These are phyloP conservation scores for Tetradesmus obliquus DNA, from an alignment of 139 green algal species.

Conservation along the genomic window DNA sequence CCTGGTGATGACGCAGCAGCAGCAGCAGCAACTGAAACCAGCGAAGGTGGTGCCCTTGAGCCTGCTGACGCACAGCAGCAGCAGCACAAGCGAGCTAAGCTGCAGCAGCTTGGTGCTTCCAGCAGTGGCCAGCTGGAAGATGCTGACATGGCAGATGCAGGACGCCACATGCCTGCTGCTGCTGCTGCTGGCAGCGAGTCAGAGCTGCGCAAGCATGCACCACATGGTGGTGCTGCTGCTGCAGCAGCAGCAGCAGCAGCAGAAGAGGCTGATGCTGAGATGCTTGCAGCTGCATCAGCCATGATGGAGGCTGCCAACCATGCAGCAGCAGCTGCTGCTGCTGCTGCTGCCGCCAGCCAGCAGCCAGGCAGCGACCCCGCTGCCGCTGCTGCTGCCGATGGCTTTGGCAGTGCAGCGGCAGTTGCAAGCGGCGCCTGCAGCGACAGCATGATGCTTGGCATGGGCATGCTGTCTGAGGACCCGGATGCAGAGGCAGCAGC, in stretches of 20 bases:
- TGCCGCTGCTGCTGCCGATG: neutral
- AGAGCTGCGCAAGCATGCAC: neutral
- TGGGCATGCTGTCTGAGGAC: neutral
- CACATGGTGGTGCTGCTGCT: neutral
- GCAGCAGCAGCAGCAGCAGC: neutral
- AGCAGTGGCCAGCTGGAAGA: neutral
- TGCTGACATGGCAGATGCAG: neutral
- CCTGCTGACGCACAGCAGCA: neutral
- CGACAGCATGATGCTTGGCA: neutral
- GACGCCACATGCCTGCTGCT: neutral
- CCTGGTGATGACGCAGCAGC: neutral
- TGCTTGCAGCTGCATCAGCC: conserved; percentile 24
- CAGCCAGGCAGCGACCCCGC: neutral
- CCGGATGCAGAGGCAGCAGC: neutral
- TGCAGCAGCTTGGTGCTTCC: neutral
- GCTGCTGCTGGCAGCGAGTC: neutral
- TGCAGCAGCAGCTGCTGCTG: conserved; percentile 16
- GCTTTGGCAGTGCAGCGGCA: neutral
- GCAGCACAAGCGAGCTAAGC: neutral
- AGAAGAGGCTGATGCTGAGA: neutral
- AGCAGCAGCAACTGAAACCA: neutral
- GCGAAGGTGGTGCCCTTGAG: neutral
- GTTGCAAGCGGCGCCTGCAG: neutral
- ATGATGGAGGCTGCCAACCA: conserved; percentile 7
- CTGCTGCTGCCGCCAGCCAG: neutral